phyloP scores from a whole-genome alignment of 495 filamentous ascomycete species.

The Xylaria nigripes region DNA sequence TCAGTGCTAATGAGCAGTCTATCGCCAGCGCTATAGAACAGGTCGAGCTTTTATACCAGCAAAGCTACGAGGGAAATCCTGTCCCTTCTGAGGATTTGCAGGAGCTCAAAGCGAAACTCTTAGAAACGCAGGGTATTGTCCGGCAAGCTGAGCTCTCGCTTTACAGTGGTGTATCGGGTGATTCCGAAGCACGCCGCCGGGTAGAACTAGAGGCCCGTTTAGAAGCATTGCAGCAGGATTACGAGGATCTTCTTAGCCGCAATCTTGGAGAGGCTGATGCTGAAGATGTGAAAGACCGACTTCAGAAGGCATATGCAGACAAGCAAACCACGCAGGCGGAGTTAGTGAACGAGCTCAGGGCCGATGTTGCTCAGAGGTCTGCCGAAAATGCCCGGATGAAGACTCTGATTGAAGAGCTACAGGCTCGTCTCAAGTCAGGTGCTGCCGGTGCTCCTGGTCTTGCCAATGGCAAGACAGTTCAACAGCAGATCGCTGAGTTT shows the following conservation, averaged over 20 bases:
- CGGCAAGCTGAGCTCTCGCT: conserved; percentile 84
- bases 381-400: conserved; percentile 72
- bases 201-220: conserved; percentile 68
- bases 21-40: conserved; percentile 74
- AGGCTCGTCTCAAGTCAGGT: conserved; percentile 57
- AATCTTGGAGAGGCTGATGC: conserved; percentile 71
- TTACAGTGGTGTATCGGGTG: conserved; percentile 45
- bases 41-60: conserved; percentile 68
- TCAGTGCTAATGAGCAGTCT: conserved; percentile 81
- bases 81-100: conserved; percentile 75
- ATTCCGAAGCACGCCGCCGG: conserved; percentile 57
- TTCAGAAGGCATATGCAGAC: conserved; percentile 66
- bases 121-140: conserved; percentile 87
- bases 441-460: conserved; percentile 45
- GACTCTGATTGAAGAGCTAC: conserved; percentile 64
- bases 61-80: conserved; percentile 64
- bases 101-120: conserved; percentile 63
- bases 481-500: conserved; percentile 96
- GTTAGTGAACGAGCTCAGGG: conserved; percentile 62
- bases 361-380: conserved; percentile 59
- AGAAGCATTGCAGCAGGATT: conserved; percentile 63
- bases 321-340: conserved; percentile 63
- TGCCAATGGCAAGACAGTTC: conserved; percentile 82
- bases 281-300: conserved; percentile 69
- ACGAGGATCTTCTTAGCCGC: conserved; percentile 71